These are phyloP conservation scores for Secale cereale DNA, from an alignment of 176 grass and related monocot species.

Conservation along the genomic window DNA sequence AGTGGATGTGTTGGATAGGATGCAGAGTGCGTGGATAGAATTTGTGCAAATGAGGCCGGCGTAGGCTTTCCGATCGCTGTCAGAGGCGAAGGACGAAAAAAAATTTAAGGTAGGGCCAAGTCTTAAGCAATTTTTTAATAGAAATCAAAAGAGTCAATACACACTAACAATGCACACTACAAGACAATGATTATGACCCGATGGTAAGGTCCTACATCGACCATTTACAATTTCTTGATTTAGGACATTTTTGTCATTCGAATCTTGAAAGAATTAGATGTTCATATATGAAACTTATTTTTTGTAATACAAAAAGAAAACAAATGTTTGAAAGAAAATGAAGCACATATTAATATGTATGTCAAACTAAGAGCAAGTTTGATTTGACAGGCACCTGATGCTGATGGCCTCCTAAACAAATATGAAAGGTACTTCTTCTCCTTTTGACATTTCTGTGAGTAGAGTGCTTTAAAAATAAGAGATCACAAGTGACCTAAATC, in stretches of 20 bases:
- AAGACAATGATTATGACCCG: background rate
- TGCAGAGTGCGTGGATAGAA: no score
- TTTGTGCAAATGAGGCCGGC: no score
- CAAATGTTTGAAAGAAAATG: background rate
- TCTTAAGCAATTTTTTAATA: no score
- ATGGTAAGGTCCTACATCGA: background rate
- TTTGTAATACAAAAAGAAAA: background rate
- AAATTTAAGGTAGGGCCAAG: no score
- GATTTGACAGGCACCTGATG: background rate
- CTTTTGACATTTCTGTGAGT: background rate
- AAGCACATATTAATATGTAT: background rate
- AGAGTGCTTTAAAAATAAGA: background rate
- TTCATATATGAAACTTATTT: background rate
- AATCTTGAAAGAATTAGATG: background rate
- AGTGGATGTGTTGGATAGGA: no score
- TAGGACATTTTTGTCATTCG: background rate
- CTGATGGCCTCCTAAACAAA: background rate
- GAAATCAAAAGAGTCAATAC: no score
- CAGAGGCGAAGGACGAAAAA: no score
- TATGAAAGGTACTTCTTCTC: background rate
- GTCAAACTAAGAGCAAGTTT: background rate
- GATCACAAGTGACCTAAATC: background rate
- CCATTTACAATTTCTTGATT: background rate
- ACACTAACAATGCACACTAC: no score
- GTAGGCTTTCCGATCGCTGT: no score